Evolutionary conservation across 768 basidiomycete species (phyloP).

Genomic region (Obba rivulosa): DNA sequence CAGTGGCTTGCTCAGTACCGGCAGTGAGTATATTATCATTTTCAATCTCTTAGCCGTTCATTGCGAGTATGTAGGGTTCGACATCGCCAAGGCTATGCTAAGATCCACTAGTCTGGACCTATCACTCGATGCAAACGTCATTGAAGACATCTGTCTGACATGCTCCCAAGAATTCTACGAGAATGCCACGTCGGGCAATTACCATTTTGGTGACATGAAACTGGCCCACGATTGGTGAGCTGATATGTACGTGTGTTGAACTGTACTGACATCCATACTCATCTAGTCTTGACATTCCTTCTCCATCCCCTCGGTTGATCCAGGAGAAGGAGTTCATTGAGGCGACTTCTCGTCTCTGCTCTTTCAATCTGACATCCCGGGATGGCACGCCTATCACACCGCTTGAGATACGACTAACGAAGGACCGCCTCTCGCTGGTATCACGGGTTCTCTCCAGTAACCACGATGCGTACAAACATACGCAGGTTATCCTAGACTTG

Average conservation of each 20-base stretch:
- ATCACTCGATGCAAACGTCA: conserved; percentile 39
- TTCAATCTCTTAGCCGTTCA: not conserved
- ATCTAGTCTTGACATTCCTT: conserved; percentile 70
- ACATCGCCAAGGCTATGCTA: conserved; percentile 61
- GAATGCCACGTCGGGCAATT: conserved; percentile 88
- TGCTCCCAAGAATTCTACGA: conserved; percentile 91
- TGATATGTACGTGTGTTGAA: conserved; percentile 2
- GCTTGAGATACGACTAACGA: conserved; percentile 88
- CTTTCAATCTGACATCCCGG: conserved; percentile 78
- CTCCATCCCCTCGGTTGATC: conserved; percentile 51
- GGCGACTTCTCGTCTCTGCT: conserved; percentile 92
- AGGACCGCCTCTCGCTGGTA: conserved; percentile 83
- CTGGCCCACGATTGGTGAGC: conserved; percentile 89
- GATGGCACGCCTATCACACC: conserved; percentile 79
- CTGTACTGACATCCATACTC: not conserved
- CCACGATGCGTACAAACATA: conserved; percentile 84
- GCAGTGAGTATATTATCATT: conserved; percentile 57
- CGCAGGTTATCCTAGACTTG: conserved; percentile 88
- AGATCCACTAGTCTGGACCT: conserved; percentile 40
- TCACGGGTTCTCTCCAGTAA: conserved; percentile 82
- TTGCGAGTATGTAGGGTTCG: conserved; percentile 44
- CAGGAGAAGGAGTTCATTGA: conserved; percentile 92
- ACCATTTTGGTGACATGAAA: conserved; percentile 93
- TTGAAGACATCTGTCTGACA: conserved; percentile 77
- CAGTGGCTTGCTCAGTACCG: conserved; percentile 77